These are phyloP conservation scores for Quercus agrifolia DNA, from an alignment of 306 rosid genomes.

Conservation along the genomic window DNA sequence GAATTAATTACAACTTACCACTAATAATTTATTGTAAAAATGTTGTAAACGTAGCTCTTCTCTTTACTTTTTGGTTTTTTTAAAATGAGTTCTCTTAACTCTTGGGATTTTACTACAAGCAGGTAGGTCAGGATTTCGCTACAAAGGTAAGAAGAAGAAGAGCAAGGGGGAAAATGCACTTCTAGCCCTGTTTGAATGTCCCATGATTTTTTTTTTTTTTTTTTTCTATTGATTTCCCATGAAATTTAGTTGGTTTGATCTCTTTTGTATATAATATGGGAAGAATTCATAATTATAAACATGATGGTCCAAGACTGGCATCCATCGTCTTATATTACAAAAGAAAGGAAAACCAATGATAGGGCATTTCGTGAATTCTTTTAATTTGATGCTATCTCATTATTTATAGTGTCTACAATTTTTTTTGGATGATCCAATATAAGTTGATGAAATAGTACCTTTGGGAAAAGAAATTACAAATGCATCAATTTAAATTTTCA, in stretches of 20 bases:
- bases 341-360: neutral
- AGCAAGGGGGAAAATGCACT: neutral
- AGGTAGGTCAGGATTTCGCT: neutral
- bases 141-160: neutral
- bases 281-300: neutral
- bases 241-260: neutral
- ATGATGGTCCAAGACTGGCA: neutral
- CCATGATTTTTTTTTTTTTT: neutral
- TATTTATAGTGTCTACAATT: neutral
- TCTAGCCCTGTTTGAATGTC: neutral
- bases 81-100: neutral
- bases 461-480: neutral
- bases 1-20: too few relatives aligned
- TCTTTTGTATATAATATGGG: neutral
- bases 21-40: too few relatives aligned
- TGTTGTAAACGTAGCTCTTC: fast-evolving
- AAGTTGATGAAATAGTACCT: neutral
- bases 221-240: too few relatives aligned
- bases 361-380: neutral
- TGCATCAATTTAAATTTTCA: neutral
- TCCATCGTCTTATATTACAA: neutral
- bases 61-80: neutral
- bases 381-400: neutral
- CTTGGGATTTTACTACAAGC: neutral
- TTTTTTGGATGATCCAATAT: neutral